A percentile compares a stretch with the other conserved stretches of the same genome.
These are phyloP conservation scores for Pontederia paniculata DNA, from an alignment of 176 grass and related monocot species.

Conservation along the genomic window DNA sequence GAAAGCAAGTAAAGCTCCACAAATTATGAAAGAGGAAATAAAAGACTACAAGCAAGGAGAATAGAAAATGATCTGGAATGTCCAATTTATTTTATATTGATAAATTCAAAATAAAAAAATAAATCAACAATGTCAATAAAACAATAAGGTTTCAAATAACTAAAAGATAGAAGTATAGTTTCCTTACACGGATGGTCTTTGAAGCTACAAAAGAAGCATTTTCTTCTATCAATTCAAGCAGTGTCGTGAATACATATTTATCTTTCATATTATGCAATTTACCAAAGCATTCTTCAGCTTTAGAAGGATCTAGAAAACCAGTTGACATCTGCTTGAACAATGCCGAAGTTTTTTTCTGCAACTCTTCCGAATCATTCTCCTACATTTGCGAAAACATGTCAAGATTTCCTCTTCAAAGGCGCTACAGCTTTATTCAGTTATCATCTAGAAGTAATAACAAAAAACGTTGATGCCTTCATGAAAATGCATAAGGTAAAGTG, in stretches of 20 bases:
- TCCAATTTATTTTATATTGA: no score
- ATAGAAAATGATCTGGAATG: no score
- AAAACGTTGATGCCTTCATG: no score
- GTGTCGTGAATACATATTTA: constrained; percentile 85
- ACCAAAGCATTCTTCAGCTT: constrained; percentile 65
- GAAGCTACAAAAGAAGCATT: constrained; percentile 34
- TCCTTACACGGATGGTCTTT: constrained; percentile 45
- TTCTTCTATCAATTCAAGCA: constrained; percentile 51
- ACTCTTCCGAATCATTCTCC: constrained; percentile 57
- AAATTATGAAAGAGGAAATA: no score
- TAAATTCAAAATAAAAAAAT: no score
- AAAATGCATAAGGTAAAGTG: no score
- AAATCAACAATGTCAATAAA: no score
- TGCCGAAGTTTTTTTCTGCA: constrained; percentile 34
- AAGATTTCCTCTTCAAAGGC: no score
- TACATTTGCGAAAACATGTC: constrained; percentile 19
- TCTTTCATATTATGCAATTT: constrained; percentile 85
- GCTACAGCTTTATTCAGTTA: no score
- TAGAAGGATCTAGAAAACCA: constrained; percentile 52
- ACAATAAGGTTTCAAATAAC: background rate
- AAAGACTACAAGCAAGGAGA: no score
- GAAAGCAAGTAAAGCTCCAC: no score
- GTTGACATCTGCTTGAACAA: constrained; percentile 64
- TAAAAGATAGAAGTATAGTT: background rate
- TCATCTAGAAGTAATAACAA: no score